Percentiles rank a stretch among this genome's conserved stretches.
phyloP scores from a whole-genome alignment of 768 basidiomycete species.

The Boletus rufocinnamomeus region DNA sequence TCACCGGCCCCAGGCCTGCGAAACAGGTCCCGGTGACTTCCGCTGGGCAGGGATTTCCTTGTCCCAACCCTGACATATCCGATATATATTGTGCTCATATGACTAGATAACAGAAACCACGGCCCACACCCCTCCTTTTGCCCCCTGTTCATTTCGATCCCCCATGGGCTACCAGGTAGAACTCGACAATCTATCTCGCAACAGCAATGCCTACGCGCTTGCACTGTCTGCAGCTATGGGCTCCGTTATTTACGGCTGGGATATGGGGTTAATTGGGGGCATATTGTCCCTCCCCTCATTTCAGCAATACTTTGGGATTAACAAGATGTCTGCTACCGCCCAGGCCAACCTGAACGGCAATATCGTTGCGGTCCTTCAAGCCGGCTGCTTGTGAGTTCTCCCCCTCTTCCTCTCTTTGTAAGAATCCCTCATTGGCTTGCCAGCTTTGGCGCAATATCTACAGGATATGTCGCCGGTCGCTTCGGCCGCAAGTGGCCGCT shows the following conservation, averaged over 20 bases:
- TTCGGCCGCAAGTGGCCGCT: slow-evolving; percentile 51
- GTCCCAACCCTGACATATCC: no score
- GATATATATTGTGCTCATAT: no score
- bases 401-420: not conserved
- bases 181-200: slow-evolving; percentile 30
- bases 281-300: slow-evolving; percentile 48
- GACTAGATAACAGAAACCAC: not conserved
- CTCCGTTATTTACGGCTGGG: slow-evolving; percentile 53
- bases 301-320: slow-evolving; percentile 48
- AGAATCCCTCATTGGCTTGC: not conserved
- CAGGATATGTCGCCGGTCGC: slow-evolving; percentile 40
- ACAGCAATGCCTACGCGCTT: slow-evolving; percentile 49
- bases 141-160: not conserved
- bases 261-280: slow-evolving; percentile 53
- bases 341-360: slow-evolving; percentile 48
- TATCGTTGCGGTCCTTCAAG: slow-evolving; percentile 53
- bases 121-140: not conserved
- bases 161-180: slow-evolving; percentile 30
- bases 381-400: slow-evolving; percentile 47
- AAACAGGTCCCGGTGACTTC: no score
- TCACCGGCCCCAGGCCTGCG: no score
- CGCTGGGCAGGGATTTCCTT: no score
- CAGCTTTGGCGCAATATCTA: slow-evolving; percentile 47
- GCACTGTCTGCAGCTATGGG: slow-evolving; percentile 49
- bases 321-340: slow-evolving; percentile 39